Conservation (phyloP, 352 stramenopile genomes). For the Globisporangium takayamanum region DNA sequence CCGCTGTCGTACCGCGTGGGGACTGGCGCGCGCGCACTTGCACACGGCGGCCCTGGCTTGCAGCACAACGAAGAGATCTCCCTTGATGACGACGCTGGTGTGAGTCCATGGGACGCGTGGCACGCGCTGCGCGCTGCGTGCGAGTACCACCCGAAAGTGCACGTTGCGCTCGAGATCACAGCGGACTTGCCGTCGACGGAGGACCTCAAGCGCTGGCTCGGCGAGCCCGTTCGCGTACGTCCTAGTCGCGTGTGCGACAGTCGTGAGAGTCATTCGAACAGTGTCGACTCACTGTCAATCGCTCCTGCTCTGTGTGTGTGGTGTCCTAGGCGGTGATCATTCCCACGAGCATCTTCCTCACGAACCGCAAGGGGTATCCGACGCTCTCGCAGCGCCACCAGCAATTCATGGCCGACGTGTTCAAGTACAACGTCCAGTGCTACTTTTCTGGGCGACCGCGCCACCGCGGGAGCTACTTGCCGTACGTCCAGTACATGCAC, state of each 20-base stretch:
- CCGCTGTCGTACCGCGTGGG: slow-evolving; percentile 37
- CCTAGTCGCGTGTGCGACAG: too few species aligned
- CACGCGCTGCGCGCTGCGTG: slow-evolving; percentile 76
- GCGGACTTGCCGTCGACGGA: slow-evolving; percentile 59
- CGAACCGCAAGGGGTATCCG: slow-evolving; percentile 94
- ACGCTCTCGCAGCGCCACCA: slow-evolving; percentile 93
- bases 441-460: slow-evolving; percentile 75
- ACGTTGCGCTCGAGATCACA: slow-evolving; percentile 82
- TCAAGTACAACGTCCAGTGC: slow-evolving; percentile 82
- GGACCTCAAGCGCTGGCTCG: slow-evolving; percentile 80
- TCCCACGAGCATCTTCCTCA: slow-evolving; percentile 90
- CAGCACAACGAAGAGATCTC: slow-evolving; percentile 22
- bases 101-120: slow-evolving; percentile 66
- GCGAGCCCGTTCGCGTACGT: slow-evolving; percentile 72
- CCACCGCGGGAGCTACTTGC: slow-evolving; percentile 64
- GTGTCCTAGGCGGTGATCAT: slow-evolving; percentile 70
- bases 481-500: slow-evolving; percentile 94
- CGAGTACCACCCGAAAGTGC: slow-evolving; percentile 79
- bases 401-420: slow-evolving; percentile 59
- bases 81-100: slow-evolving; percentile 18
- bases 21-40: slow-evolving; percentile 15
- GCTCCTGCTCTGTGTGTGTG: not conserved
- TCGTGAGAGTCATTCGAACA: too few species aligned
- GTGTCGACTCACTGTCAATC: not conserved
- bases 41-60: slow-evolving; percentile 18